A percentile compares a stretch with the other conserved stretches of the same genome.
Conservation (phyloP, 192 early-diverging fungal genomes). For the Blastocladiella britannica region DNA sequence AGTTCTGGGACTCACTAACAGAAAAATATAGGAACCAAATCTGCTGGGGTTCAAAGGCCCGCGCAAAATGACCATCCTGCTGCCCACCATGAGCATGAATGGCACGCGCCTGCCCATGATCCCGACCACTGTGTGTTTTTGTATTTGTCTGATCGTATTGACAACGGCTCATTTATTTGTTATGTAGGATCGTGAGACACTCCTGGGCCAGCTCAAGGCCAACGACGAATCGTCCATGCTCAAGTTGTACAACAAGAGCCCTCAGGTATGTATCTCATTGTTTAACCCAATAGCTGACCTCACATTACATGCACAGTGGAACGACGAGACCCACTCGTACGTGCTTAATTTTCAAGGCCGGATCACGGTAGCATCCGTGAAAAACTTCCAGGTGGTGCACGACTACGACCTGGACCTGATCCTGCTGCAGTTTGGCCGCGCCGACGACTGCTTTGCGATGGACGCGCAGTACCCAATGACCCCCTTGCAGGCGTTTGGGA, state of each 20-base stretch:
- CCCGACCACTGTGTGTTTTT: no score
- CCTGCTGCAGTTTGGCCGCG: constrained; percentile 81
- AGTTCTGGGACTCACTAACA: neutral
- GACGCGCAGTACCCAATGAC: constrained; percentile 85
- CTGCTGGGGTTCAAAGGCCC: constrained; percentile 79
- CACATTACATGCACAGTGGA: neutral
- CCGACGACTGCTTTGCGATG: constrained; percentile 50
- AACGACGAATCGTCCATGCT: constrained; percentile 41
- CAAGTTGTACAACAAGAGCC: constrained; percentile 58
- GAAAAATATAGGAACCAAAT: constrained; percentile 43
- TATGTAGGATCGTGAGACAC: constrained; percentile 43
- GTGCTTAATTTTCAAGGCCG: constrained; percentile 85
- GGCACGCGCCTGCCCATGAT: constrained; percentile 29
- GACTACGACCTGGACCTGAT: constrained; percentile 83
- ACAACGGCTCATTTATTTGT: no score
- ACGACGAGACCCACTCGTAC: constrained; percentile 54
- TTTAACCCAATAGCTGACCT: neutral
- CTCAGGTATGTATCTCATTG: neutral
- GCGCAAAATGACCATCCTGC: constrained; percentile 68
- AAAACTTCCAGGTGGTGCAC: constrained; percentile 93
- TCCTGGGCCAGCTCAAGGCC: constrained; percentile 31
- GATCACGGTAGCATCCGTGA: constrained; percentile 72
- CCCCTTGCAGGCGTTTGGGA: constrained; percentile 66
- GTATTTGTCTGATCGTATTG: no score
- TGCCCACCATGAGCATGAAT: constrained; percentile 41